phyloP scores from a whole-genome alignment of 768 basidiomycete species.

The Mycena olivaceomarginata region DNA sequence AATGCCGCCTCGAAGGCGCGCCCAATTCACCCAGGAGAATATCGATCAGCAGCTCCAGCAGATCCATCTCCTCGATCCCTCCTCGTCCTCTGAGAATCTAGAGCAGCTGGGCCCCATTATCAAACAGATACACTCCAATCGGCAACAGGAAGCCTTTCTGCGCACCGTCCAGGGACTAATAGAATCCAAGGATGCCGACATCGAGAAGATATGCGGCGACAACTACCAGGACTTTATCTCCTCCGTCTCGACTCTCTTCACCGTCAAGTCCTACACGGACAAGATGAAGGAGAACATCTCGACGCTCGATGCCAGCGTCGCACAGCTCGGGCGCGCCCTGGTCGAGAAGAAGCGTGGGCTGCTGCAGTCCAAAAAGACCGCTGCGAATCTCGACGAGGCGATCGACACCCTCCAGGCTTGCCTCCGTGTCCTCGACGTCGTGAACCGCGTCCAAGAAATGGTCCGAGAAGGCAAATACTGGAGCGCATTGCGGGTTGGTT shows the following conservation, averaged over 20 bases:
- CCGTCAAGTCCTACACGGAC: constrained; percentile 96
- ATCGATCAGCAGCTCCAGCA: constrained; percentile 95
- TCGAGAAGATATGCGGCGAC: constrained; percentile 95
- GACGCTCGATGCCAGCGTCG: constrained; percentile 91
- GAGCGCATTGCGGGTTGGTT: constrained; percentile 94
- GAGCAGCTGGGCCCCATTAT: constrained; percentile 97
- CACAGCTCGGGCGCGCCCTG: constrained; percentile 89
- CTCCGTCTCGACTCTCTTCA: constrained; percentile 96
- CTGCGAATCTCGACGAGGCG: constrained; percentile 95
- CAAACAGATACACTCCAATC: constrained; percentile 92
- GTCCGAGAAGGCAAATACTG: constrained; percentile 96
- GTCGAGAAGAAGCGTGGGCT: constrained; percentile 96
- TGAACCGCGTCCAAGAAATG: constrained; percentile 94
- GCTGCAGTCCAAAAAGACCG: constrained; percentile 94
- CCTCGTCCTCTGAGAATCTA: constrained; percentile 94
- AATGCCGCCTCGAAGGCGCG: constrained; percentile 85
- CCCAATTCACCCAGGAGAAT: constrained; percentile 86
- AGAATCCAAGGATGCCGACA: constrained; percentile 96
- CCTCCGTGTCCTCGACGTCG: constrained; percentile 93
- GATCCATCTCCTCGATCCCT: constrained; percentile 91
- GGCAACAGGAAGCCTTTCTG: constrained; percentile 93
- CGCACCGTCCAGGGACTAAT: constrained; percentile 91
- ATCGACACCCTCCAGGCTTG: constrained; percentile 97
- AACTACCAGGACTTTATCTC: constrained; percentile 99
- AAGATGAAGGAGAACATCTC: constrained; percentile 94